Base-by-base conservation (phyloP, 805 yeast genomes). In the Cyberlindnera lachancei region DNA sequence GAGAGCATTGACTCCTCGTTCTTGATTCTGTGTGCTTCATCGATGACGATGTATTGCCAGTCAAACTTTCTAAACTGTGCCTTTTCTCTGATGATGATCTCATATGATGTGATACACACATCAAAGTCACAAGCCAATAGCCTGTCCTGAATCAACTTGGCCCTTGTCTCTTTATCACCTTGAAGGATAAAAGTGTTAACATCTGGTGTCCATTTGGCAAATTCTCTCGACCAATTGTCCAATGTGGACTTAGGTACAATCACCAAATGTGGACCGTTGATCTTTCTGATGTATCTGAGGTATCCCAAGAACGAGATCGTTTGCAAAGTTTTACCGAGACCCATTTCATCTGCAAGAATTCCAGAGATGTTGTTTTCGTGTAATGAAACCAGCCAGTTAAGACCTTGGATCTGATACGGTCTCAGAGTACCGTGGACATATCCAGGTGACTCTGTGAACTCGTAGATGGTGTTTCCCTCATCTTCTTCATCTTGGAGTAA, bases 341-440 rank as follows among this genome's bases (percentile, higher is more conserved):
- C 92, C 92, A 82, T 82, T 58, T 82, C 92, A 56, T 82, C 92
- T 1, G 92, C 92, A 37, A 82, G 63, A 16, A 82, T 81, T 38
- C 92, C 92, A 1, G 82, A 72, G 28, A 82, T 59, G 38, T 74
- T 71, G 57, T 79, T 79, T 41, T 75, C 79, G 45, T 77, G 73
- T 37, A 82, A 56, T 1, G 80, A 67, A 11, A 81, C 70, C 45
- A 82, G 58, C 94, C 94, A 82, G 53, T 82, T 82, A 39, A 82
- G 61, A 40, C 92, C 94, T 53, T 79, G 87, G 40, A 82, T 67
- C 56, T 82, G 94, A 51, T 82, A 82, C 3, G 81, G 77, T 46
- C 94, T 68, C 36, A 82, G 55, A 25, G 52, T 48, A 26, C 94
- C 94, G 37, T 72, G 56, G 16, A 83, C 53, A 45, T 67, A 90